A percentile compares a stretch with the other conserved stretches of the same genome.
phyloP scores from a whole-genome alignment of 2,329 filamentous ascomycete species.

The Fusarium sp. region DNA sequence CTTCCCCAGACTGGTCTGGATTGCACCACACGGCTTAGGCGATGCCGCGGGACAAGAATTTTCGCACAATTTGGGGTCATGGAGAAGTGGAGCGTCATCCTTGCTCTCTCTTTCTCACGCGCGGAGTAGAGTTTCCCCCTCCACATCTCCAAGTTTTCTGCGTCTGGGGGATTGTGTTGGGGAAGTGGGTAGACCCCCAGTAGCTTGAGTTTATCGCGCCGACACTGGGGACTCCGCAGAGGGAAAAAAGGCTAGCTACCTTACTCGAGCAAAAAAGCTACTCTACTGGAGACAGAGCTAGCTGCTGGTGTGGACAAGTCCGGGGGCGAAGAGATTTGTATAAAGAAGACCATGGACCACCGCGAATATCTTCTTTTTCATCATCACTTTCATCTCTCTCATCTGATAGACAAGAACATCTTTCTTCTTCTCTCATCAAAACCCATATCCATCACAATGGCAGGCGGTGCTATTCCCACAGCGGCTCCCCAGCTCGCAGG shows the following conservation, averaged over 20 bases:
- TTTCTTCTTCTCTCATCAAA: not conserved
- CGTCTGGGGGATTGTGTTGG: slow-evolving; percentile 29
- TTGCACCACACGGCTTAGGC: slow-evolving; percentile 6
- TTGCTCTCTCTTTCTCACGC: not conserved
- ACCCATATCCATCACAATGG: slow-evolving; percentile 26
- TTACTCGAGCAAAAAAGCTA: not conserved
- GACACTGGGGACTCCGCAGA: not conserved
- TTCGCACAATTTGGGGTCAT: slow-evolving; percentile 7
- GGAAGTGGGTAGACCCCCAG: slow-evolving; percentile 19
- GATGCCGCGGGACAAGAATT: slow-evolving; percentile 4
- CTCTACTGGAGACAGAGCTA: not conserved
- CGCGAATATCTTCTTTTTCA: not conserved
- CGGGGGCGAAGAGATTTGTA: slow-evolving; percentile 11
- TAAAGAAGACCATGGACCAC: slow-evolving; percentile 20
- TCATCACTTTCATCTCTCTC: slow-evolving; percentile 16
- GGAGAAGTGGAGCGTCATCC: slow-evolving; percentile 14
- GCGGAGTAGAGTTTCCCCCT: not conserved
- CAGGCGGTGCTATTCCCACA: slow-evolving; percentile 35
- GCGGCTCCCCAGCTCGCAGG: slow-evolving; percentile 36
- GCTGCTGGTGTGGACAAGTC: not conserved
- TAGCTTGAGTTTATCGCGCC: slow-evolving; percentile 1
- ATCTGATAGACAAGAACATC: slow-evolving; percentile 11
- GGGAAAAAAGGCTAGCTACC: not conserved
- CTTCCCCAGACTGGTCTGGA: slow-evolving; percentile 30
- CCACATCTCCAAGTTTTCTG: slow-evolving; percentile 19